These are phyloP conservation scores for Metschnikowia koreensis DNA, from an alignment of 805 yeast genomes.

Conservation along the genomic window DNA sequence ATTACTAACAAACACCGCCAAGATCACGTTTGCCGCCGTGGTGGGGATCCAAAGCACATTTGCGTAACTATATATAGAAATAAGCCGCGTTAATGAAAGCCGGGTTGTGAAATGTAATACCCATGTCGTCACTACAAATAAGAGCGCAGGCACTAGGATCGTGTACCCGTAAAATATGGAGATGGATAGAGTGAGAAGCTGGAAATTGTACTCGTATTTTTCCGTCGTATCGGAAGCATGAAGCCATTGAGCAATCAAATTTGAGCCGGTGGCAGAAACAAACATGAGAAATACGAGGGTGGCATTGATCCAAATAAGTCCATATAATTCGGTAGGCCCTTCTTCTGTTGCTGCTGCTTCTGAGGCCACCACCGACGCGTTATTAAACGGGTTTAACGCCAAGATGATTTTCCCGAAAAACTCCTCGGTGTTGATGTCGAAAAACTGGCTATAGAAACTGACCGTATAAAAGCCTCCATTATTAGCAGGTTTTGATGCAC, in stretches of 20 bases:
- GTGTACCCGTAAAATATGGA: slow-evolving; percentile 76
- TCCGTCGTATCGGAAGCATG: slow-evolving; percentile 37
- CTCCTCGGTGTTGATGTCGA: slow-evolving; percentile 65
- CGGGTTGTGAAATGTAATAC: slow-evolving; percentile 49
- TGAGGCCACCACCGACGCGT: slow-evolving; percentile 17
- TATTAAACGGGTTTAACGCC: slow-evolving; percentile 56
- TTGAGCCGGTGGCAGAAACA: slow-evolving; percentile 69
- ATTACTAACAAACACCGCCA: slow-evolving; percentile 50
- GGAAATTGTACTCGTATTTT: slow-evolving; percentile 58
- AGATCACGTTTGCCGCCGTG: slow-evolving; percentile 56
- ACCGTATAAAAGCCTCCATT: slow-evolving; percentile 45
- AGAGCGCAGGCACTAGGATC: slow-evolving; percentile 55
- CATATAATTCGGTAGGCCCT: slow-evolving; percentile 65
- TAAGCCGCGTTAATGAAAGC: slow-evolving; percentile 54
- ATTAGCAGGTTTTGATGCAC: background rate
- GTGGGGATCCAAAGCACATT: slow-evolving; percentile 85
- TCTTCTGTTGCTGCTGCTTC: slow-evolving; percentile 22
- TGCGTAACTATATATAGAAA: slow-evolving; percentile 83
- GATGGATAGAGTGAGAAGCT: slow-evolving; percentile 64
- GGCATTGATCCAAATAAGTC: slow-evolving; percentile 88
- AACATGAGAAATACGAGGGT: slow-evolving; percentile 74
- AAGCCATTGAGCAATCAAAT: slow-evolving; percentile 56
- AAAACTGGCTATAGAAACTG: slow-evolving; percentile 60
- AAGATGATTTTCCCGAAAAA: slow-evolving; percentile 53
- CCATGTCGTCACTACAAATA: slow-evolving; percentile 54